Base-by-base conservation (phyloP, 306 rosid species). In the Medicago lupulina region DNA sequence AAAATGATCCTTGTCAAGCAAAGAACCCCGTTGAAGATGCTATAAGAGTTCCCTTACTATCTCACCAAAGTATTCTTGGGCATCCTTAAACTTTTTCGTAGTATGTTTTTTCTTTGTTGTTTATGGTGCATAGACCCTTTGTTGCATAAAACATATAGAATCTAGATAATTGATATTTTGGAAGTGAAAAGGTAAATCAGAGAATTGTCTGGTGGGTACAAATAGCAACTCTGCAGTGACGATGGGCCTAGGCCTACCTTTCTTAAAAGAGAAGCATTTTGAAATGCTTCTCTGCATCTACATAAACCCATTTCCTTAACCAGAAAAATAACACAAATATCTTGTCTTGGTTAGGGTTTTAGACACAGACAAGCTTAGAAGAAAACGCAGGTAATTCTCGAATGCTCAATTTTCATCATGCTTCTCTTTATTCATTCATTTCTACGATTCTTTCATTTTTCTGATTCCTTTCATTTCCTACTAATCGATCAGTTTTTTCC, bases 301-400 rank as follows among this genome's bases (percentile, higher is more conserved):
- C 84, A 44, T 78, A 86, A 87, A 83, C 84, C 90, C 86, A 54
- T 76, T 58, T 21, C 71, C 6, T 9, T 60, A n/a, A 6, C 41
- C 44, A 6, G 39, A 9, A 62, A 73, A 16, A 53, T 25, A 11
- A 11, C 2, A 50, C 17, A 75, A 40, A 43, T 54, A 70, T 77
- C 67, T 21, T 50, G 16, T 77, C 67, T 21, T 50, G 16, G 28
- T 72, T 87, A 90, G 96, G 92, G 91, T 89, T 90, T 87, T 82
- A 85, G 86, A 2, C 9, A 15, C 41, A 9, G 31, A 23, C 62
- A 5, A 7, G 7, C 13, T n/a, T 78, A 16, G 34, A 12, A 65
- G 36, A 65, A 34, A 49, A 59, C 67, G 7, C 70, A 84, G 92
- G 92, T 88, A 66, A 57, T 34, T 7, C 54, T 44, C 46, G 23